Conservation (phyloP, 2,329 filamentous ascomycete species). For the Stachybotrys echinatus region DNA sequence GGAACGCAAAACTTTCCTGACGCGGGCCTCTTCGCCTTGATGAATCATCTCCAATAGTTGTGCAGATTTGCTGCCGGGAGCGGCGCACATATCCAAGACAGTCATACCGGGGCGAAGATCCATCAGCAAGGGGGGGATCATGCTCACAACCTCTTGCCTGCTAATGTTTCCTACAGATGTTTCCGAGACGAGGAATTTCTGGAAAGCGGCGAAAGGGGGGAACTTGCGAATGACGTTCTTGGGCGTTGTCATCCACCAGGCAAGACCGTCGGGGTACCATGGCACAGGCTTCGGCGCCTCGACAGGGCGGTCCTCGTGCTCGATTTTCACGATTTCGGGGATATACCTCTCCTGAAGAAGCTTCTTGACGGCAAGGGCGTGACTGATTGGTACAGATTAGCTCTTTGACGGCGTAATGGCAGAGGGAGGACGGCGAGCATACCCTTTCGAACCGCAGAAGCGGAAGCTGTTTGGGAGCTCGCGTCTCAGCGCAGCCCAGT, state of each 20-base stretch:
- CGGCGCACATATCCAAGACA: constrained; percentile 92
- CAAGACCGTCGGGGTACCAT: constrained; percentile 93
- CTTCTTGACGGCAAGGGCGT: constrained; percentile 88
- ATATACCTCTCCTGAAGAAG: constrained; percentile 85
- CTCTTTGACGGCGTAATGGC: constrained; percentile 4
- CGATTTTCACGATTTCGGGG: constrained; percentile 80
- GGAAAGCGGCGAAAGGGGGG: constrained; percentile 88
- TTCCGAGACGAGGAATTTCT: constrained; percentile 96
- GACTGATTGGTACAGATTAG: constrained; percentile 43
- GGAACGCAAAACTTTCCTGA: constrained; percentile 63
- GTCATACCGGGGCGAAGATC: constrained; percentile 88
- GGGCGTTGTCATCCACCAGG: constrained; percentile 97
- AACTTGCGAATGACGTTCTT: constrained; percentile 95
- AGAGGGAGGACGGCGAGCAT: constrained; percentile 17
- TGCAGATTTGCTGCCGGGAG: constrained; percentile 93
- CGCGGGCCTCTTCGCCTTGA: constrained; percentile 81
- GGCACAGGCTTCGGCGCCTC: constrained; percentile 75
- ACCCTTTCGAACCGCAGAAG: constrained; percentile 94
- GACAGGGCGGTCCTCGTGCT: constrained; percentile 74
- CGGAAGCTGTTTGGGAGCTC: constrained; percentile 96
- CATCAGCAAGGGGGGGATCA: constrained; percentile 95
- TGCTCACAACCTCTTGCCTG: constrained; percentile 95
- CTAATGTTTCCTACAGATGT: constrained; percentile 97
- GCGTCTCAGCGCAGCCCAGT: constrained; percentile 77
- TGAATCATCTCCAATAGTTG: constrained; percentile 95